Evolutionary conservation across 495 filamentous ascomycete species (phyloP), one percentile per base, ranked within the genome.

Genomic region (Hyaloscypha finlandica): DNA sequence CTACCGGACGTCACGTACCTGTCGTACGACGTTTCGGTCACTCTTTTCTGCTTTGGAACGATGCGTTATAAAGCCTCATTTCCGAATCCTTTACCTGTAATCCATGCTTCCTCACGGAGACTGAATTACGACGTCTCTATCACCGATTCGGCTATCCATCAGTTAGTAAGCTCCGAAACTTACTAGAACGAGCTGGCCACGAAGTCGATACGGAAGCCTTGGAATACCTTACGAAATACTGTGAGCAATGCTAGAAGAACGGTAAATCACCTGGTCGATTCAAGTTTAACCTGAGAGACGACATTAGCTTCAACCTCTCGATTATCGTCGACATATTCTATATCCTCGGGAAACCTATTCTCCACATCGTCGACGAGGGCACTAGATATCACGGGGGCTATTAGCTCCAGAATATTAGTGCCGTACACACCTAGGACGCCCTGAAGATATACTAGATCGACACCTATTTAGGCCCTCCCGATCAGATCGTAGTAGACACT

Each of bases 281-380:
- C 25, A 69, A 66, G 42, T 73, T 73, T 53, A 68, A 48, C 25
- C 31, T 73, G 16, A 57, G 63, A 32, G 53, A 70, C 22, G 59
- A 73, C 25, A 42, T 68, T 14, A 62, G 68, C 33, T 73, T 73
- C 58, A 73, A 73, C 35, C 66, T 63, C 52, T 61, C 42, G 9
- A 63, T 73, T 22, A 63, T 68, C 22, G 54, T 70, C 8, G 57
- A 73, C 29, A 60, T 73, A 20, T 65, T 73, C 14, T 68, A 73
- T 53, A 51, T 73, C 16, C 31, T 65, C n/a, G 57, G 54, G 19
- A 55, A 54, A 29, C 65, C 58, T 8, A 22, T 73, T 2, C 55
- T 73, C 22, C 30, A 73, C 29, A 59, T 67, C 3, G 39, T 70
- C 11, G 51, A 69, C 32, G 29, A 52, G 31, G 53, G 20, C 1